Evolutionary conservation across 805 yeast species (phyloP).

Genomic region (Yarrowia divulgata): DNA sequence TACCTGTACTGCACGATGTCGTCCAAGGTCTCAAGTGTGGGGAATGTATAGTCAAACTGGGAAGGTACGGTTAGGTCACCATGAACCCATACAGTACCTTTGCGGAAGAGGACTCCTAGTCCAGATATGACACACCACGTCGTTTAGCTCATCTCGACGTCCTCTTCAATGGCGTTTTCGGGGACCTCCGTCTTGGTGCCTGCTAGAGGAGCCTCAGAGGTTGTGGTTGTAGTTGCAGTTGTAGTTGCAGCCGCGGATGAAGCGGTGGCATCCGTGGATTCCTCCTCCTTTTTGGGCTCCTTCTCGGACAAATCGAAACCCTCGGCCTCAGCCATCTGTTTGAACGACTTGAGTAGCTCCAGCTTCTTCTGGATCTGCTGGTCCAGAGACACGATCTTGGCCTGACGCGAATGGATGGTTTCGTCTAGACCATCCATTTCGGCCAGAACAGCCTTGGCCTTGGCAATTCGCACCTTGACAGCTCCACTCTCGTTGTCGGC

Average conservation of each 20-base stretch:
- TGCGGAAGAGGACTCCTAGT: no score
- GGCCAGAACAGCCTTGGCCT: conserved; percentile 43
- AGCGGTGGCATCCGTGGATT: background rate
- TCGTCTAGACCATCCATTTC: conserved; percentile 45
- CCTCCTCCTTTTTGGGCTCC: conserved; percentile 38
- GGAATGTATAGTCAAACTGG: conserved; percentile 11
- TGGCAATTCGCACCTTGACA: conserved; percentile 44
- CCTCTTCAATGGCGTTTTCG: conserved; percentile 39
- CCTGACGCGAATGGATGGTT: conserved; percentile 45
- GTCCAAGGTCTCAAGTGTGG: conserved; percentile 3
- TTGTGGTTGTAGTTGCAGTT: background rate
- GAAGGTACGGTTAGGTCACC: background rate
- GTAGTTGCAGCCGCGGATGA: background rate
- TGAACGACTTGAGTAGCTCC: conserved; percentile 35
- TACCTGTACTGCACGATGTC: background rate
- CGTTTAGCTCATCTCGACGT: conserved; percentile 27
- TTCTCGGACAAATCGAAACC: background rate
- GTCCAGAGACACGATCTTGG: conserved; percentile 48
- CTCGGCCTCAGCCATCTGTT: conserved; percentile 31
- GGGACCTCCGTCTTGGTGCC: conserved; percentile 37
- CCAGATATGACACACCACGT: background rate
- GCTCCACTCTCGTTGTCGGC: conserved; percentile 48
- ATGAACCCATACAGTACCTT: no score
- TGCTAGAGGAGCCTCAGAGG: conserved; percentile 28
- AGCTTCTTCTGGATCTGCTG: conserved; percentile 46